These are phyloP conservation scores for Acanthamoeba lenticulata DNA, from an alignment of 208 protist species.

Conservation along the genomic window DNA sequence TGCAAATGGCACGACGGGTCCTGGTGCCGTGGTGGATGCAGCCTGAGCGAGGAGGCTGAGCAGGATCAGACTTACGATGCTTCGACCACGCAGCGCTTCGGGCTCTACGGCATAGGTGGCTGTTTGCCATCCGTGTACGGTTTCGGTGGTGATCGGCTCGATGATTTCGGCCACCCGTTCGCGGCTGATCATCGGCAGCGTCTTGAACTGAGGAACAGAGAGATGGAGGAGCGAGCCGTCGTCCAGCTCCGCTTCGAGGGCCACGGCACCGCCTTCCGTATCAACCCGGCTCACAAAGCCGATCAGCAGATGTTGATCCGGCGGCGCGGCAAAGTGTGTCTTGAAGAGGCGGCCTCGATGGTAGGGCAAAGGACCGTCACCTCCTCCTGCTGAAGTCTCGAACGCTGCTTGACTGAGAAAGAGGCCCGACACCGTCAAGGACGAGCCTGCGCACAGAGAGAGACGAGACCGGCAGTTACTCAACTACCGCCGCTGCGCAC, in stretches of 20 bases:
- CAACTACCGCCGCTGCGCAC: background rate
- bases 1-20: background rate
- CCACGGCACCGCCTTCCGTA: background rate
- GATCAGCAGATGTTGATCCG: background rate
- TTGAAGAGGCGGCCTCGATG: background rate
- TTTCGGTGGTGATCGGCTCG: background rate
- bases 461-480: background rate
- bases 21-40: background rate
- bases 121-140: background rate
- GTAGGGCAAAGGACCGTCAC: too few relatives aligned
- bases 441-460: background rate
- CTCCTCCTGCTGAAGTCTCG: background rate
- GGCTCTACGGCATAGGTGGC: background rate
- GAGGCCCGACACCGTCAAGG: background rate
- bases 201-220: background rate
- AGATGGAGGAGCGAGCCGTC: background rate
- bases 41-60: background rate
- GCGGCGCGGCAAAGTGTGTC: background rate
- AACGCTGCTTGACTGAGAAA: background rate
- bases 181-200: background rate
- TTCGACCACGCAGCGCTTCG: background rate
- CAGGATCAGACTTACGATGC: background rate
- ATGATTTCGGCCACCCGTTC: background rate
- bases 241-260: background rate
- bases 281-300: background rate